Conservation (phyloP, 176 grass and related monocot genomes). For the Bolboschoenus planiculmis region DNA sequence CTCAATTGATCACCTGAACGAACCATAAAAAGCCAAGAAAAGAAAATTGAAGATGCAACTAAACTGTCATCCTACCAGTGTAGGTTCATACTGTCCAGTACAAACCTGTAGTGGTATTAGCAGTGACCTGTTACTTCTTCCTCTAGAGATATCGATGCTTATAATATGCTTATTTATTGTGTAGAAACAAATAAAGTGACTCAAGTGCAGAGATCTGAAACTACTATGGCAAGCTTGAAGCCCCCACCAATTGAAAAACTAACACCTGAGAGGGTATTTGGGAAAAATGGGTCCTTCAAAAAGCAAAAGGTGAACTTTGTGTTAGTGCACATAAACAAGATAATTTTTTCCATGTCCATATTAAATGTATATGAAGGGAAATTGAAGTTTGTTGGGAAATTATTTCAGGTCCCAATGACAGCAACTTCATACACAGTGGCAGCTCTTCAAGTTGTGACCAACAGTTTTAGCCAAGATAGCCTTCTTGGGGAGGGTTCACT, state of each 20-base stretch:
- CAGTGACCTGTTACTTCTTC: not conserved
- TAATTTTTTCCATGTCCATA: not conserved
- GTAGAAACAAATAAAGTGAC: slow-evolving; percentile 55
- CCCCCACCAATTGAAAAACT: slow-evolving; percentile 52
- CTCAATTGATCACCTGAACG: not conserved
- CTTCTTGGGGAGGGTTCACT: slow-evolving; percentile 94
- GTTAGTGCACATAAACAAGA: not conserved
- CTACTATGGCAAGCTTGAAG: slow-evolving; percentile 34
- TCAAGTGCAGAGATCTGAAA: slow-evolving; percentile 47
- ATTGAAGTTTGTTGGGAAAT: not conserved
- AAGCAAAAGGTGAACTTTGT: slow-evolving; percentile 37
- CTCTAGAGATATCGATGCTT: not conserved
- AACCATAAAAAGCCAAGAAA: not conserved
- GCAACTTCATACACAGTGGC: slow-evolving; percentile 74
- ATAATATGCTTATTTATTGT: slow-evolving; percentile 30
- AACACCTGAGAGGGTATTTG: slow-evolving; percentile 55
- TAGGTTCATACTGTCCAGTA: not conserved
- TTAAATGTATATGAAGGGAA: not conserved
- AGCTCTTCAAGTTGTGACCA: slow-evolving; percentile 87
- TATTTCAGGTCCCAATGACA: slow-evolving; percentile 40
- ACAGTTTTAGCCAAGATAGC: slow-evolving; percentile 94
- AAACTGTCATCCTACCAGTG: not conserved
- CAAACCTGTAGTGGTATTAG: not conserved
- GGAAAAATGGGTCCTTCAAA: slow-evolving; percentile 59
- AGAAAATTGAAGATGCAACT: not conserved